Evolutionary conservation across 805 yeast genomes (phyloP), one percentile per base, ranked within the genome.

Genomic region (Saturnispora hagleri): DNA sequence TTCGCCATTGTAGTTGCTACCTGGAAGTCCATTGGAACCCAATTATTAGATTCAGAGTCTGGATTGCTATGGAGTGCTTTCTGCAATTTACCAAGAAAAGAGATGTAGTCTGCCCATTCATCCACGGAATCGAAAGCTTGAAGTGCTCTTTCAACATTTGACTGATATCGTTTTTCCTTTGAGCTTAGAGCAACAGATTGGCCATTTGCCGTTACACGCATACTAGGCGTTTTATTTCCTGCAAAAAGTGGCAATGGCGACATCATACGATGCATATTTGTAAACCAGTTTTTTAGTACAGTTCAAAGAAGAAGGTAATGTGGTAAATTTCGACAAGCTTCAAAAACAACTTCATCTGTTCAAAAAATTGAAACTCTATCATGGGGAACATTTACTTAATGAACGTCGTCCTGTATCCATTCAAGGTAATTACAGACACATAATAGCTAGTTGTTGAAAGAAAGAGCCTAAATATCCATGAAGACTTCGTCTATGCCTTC

Each of bases 81-180:
- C 53, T 82, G 81, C 5, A 95, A 74, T 54, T 86, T 80, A 2
- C 91, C 82, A 44, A 95, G 72, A 64, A 88, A 90, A 22, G 97
- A 84, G 52, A 93, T 93, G 65, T 91, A 89, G 64, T 93, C 99
- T 13, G 99, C 98, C 99, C 99, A 93, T 70, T 93, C 99, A 33
- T 82, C 86, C 1, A 89, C 84, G 2, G 86, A 70, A 49, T 88
- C 96, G 70, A 91, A 91, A 18, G 79, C 73, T 6, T 77, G 74
- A 22, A 93, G 71, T 0, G 93, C 87, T 57, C 82, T 78, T 49
- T 86, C 91, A 12, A 91, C 76, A 52, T 76, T 81, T n/a, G 78
- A 73, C 20, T 73, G 70, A 61, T 82, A 84, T 54, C 85, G 81
- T 69, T 79, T 84, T 62, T 85, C 90, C 60, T 81, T 81, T 1